A percentile compares a stretch with the other conserved stretches of the same genome.
Conservation (phyloP, 371 early-diverging fungal species). For the Haplosporangium sp. region DNA sequence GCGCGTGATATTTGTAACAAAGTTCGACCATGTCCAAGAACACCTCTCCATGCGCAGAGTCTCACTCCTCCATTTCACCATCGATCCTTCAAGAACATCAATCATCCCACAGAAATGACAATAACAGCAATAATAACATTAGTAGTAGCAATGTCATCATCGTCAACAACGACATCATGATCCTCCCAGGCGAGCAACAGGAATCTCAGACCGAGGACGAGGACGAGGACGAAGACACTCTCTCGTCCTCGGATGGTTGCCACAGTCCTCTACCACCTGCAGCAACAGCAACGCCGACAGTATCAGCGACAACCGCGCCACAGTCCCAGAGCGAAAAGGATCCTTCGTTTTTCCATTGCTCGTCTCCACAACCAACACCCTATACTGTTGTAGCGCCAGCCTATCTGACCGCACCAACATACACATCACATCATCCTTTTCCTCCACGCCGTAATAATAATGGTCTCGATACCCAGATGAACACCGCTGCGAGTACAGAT, state of each 20-base stretch:
- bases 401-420: too few species aligned
- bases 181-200: slow-evolving; percentile 15
- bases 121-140: slow-evolving; percentile 4
- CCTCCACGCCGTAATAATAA: too few species aligned
- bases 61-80: too few species aligned
- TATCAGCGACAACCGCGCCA: background rate
- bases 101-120: background rate
- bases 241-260: slow-evolving; percentile 5
- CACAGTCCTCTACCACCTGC: background rate
- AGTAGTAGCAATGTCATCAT: slow-evolving; percentile 16
- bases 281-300: slow-evolving; percentile 7
- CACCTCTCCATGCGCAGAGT: too few species aligned
- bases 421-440: too few species aligned
- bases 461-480: too few species aligned
- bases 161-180: slow-evolving; percentile 51
- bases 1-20: background rate
- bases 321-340: too few species aligned
- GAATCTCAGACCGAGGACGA: slow-evolving; percentile 22
- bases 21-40: too few species aligned
- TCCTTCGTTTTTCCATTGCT: too few species aligned
- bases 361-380: too few species aligned
- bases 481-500: too few species aligned
- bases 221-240: slow-evolving; percentile 16
- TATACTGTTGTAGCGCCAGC: too few species aligned
- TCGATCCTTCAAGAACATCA: background rate